These are phyloP conservation scores for Coniferiporia sulphurascens DNA, from an alignment of 1,284 basidiomycete species.

Conservation along the genomic window DNA sequence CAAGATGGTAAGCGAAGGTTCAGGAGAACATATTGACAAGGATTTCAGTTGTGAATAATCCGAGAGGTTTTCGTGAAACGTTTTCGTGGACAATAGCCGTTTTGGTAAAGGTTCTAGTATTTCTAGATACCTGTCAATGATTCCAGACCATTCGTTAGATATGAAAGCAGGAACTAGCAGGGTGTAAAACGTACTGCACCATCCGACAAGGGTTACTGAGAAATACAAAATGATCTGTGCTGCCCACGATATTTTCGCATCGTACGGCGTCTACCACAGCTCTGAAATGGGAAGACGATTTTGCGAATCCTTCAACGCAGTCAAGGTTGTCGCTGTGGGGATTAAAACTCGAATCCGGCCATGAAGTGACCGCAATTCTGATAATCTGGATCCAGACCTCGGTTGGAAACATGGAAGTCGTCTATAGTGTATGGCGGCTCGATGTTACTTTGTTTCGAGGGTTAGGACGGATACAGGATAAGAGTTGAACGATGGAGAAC, in stretches of 20 bases:
- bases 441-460: not conserved
- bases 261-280: not conserved
- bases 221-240: not conserved
- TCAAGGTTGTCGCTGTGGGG: not conserved
- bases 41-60: not conserved
- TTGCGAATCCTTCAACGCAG: slow-evolving; percentile 5
- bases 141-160: not conserved
- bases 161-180: not conserved
- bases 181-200: not conserved
- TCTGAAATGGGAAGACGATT: not conserved
- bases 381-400: slow-evolving; percentile 8
- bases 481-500: no score
- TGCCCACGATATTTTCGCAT: not conserved
- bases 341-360: not conserved
- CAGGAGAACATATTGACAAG: not conserved
- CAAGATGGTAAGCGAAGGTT: not conserved
- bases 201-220: not conserved
- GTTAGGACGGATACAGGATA: not conserved
- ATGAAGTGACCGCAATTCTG: not conserved
- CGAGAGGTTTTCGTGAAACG: not conserved
- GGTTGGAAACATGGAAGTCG: not conserved
- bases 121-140: not conserved
- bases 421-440: not conserved
- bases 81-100: not conserved
- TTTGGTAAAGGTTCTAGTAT: not conserved